Evolutionary conservation across 768 basidiomycete genomes (phyloP).

Genomic region (Pleurotus giganteus): DNA sequence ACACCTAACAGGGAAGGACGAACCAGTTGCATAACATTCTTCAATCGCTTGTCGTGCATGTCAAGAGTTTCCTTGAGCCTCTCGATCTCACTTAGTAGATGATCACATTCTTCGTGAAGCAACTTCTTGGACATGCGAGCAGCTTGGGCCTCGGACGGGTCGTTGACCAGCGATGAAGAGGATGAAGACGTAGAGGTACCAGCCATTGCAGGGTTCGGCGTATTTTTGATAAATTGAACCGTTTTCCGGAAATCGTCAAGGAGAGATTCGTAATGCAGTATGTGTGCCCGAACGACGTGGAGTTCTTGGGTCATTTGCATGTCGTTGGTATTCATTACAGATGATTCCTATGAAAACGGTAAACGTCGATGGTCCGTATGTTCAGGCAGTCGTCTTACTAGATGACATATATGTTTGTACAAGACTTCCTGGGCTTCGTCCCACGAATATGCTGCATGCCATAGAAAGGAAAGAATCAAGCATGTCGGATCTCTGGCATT

Average conservation of each 20-base stretch:
- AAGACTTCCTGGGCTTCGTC: conserved; percentile 55
- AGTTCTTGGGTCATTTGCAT: conserved; percentile 49
- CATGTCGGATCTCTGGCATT: conserved; percentile 51
- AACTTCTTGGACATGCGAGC: conserved; percentile 14
- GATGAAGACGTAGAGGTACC: not conserved
- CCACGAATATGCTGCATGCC: conserved; percentile 63
- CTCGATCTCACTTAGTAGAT: conserved; percentile 47
- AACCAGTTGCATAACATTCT: conserved; percentile 52
- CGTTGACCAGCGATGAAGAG: too few species aligned
- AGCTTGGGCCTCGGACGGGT: not conserved
- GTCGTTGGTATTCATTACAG: conserved; percentile 37
- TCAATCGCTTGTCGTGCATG: conserved; percentile 43
- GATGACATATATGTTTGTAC: conserved; percentile 46
- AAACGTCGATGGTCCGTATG: not conserved
- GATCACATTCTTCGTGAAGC: conserved; percentile 43
- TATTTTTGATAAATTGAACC: conserved; percentile 45
- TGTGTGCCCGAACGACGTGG: conserved; percentile 55
- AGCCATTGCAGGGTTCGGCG: conserved; percentile 46
- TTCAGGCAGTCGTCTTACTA: conserved; percentile 33
- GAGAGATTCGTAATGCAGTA: conserved; percentile 53
- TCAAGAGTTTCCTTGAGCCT: conserved; percentile 39
- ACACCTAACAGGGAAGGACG: conserved; percentile 8
- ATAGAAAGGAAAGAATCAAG: conserved; percentile 47
- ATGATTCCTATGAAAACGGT: conserved; percentile 37
- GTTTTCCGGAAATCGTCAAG: conserved; percentile 53